Base-by-base conservation (phyloP, 805 yeast genomes). In the Cyberlindnera subsufficiens region DNA sequence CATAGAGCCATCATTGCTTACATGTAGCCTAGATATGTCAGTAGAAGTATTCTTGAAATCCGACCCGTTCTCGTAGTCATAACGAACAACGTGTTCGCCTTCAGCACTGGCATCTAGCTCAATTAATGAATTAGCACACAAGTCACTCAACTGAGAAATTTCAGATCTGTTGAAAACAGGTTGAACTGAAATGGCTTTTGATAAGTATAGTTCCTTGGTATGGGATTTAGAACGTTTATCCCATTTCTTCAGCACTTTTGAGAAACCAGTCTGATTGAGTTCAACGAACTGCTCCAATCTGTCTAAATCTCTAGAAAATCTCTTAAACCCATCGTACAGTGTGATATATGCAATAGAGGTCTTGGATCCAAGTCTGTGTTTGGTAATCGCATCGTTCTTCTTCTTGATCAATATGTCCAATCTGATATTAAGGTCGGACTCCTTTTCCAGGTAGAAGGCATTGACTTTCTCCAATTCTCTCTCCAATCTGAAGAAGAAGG, bases 231-330 rank as follows among this genome's bases (percentile, higher is more conserved):
- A 88, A 48, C 97, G 72, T 64, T 93, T 93, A 65, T 93, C 99
- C 99, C 99, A 93, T 67, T 93, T 93, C 63, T 93, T 93, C 56
- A 93, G 75, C 25, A 88, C 97, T 65, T 93, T 93, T 18, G 95
- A 82, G 64, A 93, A 93, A 13, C 99, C 99, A 0, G 96, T 87
- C 56, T 90, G 96, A 60, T 93, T 93, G 45, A 93, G 72, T 63
- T 90, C 97, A 32, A 93, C 88, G 65, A 86, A 93, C 62, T 91
- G 97, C 59, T 93, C 96, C 22, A 93, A 69, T 45, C 95, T 74
- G 49, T 85, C 86, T 49, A 93, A 68, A 63, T 93, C 98, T 52
- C 89, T 85, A 41, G 95, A 83, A 54, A 87, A 87, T 55, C 93
- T 82, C 61, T 83, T 87, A 62, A 90, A 85, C 15, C 91, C 95